Conservation (phyloP, 1,139 yeast genomes). For the Diutina mesorugosa region DNA sequence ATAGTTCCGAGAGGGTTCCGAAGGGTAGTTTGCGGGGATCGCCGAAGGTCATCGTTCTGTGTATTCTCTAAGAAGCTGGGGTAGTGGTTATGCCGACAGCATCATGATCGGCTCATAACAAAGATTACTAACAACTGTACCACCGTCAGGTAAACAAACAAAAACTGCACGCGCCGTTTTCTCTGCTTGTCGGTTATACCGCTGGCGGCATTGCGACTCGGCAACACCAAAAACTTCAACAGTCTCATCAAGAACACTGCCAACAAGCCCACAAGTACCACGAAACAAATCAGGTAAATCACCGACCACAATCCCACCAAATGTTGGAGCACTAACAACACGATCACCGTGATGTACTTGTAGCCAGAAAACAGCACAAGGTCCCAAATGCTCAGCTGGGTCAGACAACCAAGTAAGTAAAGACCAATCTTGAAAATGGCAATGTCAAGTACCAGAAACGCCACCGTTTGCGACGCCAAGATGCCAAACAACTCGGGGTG, state of each 20-base stretch:
- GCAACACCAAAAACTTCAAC: conserved; percentile 61
- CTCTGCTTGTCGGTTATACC: conserved; percentile 55
- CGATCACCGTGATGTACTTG: conserved; percentile 73
- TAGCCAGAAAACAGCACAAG: conserved; percentile 86
- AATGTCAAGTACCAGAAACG: conserved; percentile 65
- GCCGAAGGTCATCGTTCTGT: neutral
- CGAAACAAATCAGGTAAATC: conserved; percentile 26
- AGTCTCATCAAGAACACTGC: conserved; percentile 76
- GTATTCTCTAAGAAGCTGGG: neutral
- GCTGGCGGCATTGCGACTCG: conserved; percentile 33
- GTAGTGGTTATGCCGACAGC: neutral
- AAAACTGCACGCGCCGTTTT: conserved; percentile 73
- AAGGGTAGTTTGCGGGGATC: neutral
- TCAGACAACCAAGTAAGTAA: conserved; percentile 36
- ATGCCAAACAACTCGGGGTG: conserved; percentile 89
- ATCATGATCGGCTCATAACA: conserved; percentile 10
- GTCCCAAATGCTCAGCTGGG: conserved; percentile 57
- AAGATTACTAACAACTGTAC: conserved; percentile 47
- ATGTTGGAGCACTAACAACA: conserved; percentile 37
- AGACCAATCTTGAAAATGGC: conserved; percentile 30
- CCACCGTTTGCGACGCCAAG: conserved; percentile 82
- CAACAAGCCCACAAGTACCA: conserved; percentile 34
- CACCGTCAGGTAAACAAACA: conserved; percentile 75
- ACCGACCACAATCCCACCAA: conserved; percentile 22
- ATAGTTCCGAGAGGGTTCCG: no score